Conservation (phyloP, 192 early-diverging fungal genomes). For the Coemansia sp. region DNA sequence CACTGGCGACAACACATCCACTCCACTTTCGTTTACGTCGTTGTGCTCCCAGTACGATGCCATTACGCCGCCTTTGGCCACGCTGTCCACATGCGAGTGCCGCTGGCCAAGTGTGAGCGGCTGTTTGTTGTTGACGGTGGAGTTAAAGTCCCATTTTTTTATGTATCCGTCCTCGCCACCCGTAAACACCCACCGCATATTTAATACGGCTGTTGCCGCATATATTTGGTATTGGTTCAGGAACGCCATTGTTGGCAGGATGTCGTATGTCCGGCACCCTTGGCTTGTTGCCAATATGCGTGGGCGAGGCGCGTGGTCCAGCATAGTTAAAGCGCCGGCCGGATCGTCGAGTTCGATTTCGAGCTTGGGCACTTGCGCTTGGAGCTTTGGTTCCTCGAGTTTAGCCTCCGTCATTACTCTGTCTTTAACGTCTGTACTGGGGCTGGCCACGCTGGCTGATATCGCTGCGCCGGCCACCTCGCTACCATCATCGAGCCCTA, state of each 20-base stretch:
- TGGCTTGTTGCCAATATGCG: not conserved
- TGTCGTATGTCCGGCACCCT: constrained; percentile 21
- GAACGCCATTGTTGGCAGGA: constrained; percentile 42
- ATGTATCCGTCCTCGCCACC: constrained; percentile 94
- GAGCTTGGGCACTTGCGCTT: constrained; percentile 10
- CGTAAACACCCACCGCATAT: constrained; percentile 80
- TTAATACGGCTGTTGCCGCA: constrained; percentile 62
- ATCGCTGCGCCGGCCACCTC: constrained; percentile 3
- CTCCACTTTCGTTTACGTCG: constrained; percentile 24
- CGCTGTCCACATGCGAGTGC: constrained; percentile 82
- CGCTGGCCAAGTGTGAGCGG: constrained; percentile 81
- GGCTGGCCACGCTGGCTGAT: not conserved
- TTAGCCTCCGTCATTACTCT: not conserved
- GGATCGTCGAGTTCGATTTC: constrained; percentile 47
- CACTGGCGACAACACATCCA: constrained; percentile 80
- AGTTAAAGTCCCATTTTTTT: constrained; percentile 89
- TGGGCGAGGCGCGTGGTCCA: constrained; percentile 15
- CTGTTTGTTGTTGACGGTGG: constrained; percentile 78
- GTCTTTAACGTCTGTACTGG: not conserved
- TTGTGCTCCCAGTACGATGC: constrained; percentile 55
- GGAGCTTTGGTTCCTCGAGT: not conserved
- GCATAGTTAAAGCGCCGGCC: constrained; percentile 33
- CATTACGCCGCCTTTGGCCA: constrained; percentile 61
- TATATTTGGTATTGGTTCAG: constrained; percentile 61
- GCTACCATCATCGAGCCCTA: constrained; percentile 9